Conservation (phyloP, 106 monocot species). For the Ottelia alismoides region DNA sequence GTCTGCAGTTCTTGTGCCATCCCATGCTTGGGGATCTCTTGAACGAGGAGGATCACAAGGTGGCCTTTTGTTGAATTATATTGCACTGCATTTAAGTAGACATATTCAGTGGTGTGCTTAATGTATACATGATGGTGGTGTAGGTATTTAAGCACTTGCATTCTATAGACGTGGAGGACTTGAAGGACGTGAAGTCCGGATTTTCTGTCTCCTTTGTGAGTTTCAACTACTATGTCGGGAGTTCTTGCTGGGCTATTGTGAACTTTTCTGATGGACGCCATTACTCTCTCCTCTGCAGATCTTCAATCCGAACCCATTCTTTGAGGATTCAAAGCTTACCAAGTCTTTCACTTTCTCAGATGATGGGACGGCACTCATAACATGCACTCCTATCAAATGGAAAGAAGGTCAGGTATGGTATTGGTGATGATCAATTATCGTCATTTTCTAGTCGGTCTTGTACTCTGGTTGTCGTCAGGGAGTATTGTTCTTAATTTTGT, state of each 20-base stretch:
- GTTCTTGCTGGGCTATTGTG: background rate
- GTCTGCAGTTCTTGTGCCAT: conserved; percentile 77
- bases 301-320: conserved; percentile 64
- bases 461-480: too few species aligned
- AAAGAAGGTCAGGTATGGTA: conserved; percentile 83
- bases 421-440: too few species aligned
- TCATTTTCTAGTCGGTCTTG: too few species aligned
- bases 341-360: conserved; percentile 56
- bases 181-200: conserved; percentile 78
- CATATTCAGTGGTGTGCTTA: background rate
- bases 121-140: background rate
- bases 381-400: conserved; percentile 72
- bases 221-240: background rate
- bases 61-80: conserved; percentile 6
- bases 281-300: conserved; percentile 22
- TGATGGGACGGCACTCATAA: conserved; percentile 48
- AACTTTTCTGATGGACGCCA: background rate
- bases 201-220: conserved; percentile 81
- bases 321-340: conserved; percentile 61
- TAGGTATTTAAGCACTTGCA: conserved; percentile 74
- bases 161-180: conserved; percentile 88
- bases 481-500: too few species aligned
- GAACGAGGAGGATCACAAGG: conserved; percentile 80
- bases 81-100: background rate
- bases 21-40: conserved; percentile 64